phyloP scores from a whole-genome alignment of 208 protist species.

The Endotrypanum monterogeii region DNA sequence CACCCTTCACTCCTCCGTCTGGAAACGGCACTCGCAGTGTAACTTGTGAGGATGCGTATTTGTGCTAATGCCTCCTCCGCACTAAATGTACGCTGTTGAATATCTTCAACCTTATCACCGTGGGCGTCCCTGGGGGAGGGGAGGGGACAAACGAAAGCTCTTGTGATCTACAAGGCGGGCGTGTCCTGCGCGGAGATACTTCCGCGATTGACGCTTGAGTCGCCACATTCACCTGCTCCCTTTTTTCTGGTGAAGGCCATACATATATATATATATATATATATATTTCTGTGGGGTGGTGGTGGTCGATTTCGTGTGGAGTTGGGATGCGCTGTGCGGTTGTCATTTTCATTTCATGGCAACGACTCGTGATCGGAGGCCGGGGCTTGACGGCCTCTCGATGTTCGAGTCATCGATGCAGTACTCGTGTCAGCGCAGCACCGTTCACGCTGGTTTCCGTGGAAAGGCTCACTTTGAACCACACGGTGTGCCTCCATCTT shows the following conservation, averaged over 20 bases:
- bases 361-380: slow-evolving; percentile 30
- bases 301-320: too few species aligned
- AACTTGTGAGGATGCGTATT: slow-evolving; percentile 34
- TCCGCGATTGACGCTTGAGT: neutral
- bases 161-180: slow-evolving; percentile 26
- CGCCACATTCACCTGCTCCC: neutral
- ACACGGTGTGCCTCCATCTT: slow-evolving; percentile 41
- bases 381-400: slow-evolving; percentile 3
- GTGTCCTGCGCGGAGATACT: slow-evolving; percentile 15
- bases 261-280: too few species aligned
- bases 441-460: slow-evolving; percentile 37
- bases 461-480: slow-evolving; percentile 26
- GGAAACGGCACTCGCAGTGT: slow-evolving; percentile 31
- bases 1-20: slow-evolving; percentile 17
- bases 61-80: slow-evolving; percentile 34
- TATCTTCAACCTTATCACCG: slow-evolving; percentile 29
- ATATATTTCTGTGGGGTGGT: too few species aligned
- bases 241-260: too few species aligned
- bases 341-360: slow-evolving; percentile 26
- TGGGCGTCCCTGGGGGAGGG: slow-evolving; percentile 12
- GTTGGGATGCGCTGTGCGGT: slow-evolving; percentile 30
- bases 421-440: slow-evolving; percentile 38
- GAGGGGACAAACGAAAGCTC: slow-evolving; percentile 18
- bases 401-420: slow-evolving; percentile 23
- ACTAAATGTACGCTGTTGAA: slow-evolving; percentile 55